These are phyloP conservation scores for Plantago major DNA, from an alignment of 257 asterid species.

Conservation along the genomic window DNA sequence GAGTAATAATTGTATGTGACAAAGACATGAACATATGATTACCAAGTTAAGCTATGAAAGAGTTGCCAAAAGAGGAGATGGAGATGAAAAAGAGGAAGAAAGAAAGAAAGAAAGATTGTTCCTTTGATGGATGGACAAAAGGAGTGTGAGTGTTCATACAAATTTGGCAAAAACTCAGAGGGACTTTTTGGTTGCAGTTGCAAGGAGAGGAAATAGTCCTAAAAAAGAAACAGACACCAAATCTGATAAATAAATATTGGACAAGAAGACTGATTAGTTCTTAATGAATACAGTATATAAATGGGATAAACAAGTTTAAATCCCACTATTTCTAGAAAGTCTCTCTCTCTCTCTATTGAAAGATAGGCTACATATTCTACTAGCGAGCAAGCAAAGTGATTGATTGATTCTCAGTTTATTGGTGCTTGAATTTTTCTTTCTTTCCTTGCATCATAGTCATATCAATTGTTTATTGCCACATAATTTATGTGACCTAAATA, in stretches of 20 bases:
- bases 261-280: too few relatives aligned
- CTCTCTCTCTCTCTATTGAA: neutral
- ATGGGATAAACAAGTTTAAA: conserved; percentile 6
- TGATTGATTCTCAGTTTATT: conserved; percentile 32
- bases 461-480: neutral
- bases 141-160: conserved; percentile 30
- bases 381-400: conserved; percentile 17
- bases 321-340: conserved; percentile 19
- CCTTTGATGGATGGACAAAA: too few relatives aligned
- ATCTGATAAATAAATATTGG: neutral
- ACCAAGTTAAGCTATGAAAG: conserved; percentile 8
- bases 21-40: neutral
- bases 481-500: neutral
- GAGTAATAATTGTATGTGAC: neutral
- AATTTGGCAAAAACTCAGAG: conserved; percentile 49
- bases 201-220: conserved; percentile 31
- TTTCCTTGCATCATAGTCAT: neutral
- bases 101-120: conserved; percentile 14
- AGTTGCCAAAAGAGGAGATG: conserved; percentile 23
- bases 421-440: conserved; percentile 17
- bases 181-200: conserved; percentile 35
- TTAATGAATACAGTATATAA: too few relatives aligned
- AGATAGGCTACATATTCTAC: too few relatives aligned
- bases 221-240: conserved; percentile 37
- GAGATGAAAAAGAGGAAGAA: conserved; percentile 9